These are phyloP conservation scores for Boletus reticuloceps DNA, from an alignment of 768 basidiomycete genomes.

Conservation along the genomic window DNA sequence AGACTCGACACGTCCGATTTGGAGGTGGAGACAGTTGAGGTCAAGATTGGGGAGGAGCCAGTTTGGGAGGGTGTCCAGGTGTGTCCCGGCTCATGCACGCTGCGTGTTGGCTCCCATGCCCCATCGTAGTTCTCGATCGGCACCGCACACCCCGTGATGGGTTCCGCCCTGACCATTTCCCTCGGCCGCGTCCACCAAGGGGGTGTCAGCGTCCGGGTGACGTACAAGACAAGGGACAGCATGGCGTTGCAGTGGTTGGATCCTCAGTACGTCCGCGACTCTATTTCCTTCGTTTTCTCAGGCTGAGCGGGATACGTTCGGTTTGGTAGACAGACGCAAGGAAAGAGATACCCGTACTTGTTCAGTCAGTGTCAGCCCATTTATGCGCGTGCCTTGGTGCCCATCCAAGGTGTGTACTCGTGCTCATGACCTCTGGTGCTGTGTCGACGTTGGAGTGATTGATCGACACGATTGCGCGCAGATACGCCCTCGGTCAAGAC, in stretches of 20 bases:
- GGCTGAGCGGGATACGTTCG: not conserved
- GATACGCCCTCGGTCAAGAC: not conserved
- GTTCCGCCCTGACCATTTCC: conserved; percentile 63
- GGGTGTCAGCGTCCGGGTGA: conserved; percentile 52
- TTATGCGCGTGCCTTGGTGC: not conserved
- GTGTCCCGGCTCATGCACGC: not conserved
- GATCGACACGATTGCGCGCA: not conserved
- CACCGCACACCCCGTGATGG: conserved; percentile 65
- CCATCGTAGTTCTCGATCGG: conserved; percentile 50
- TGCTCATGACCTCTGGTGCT: not conserved
- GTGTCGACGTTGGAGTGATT: no score
- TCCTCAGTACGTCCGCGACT: conserved; percentile 51
- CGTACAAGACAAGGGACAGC: conserved; percentile 71
- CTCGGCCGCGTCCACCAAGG: conserved; percentile 36
- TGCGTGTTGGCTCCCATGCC: conserved; percentile 29
- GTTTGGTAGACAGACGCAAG: not conserved
- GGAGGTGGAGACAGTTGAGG: conserved; percentile 38
- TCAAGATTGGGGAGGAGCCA: conserved; percentile 1
- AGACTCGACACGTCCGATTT: conserved; percentile 79
- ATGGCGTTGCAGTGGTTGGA: conserved; percentile 87
- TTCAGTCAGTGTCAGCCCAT: not conserved
- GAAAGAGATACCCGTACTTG: not conserved
- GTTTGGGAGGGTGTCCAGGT: conserved; percentile 37
- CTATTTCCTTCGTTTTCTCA: not conserved
- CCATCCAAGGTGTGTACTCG: not conserved